Evolutionary conservation across 345 rosid species (phyloP).

Genomic region (Microthlaspi erraticum): DNA sequence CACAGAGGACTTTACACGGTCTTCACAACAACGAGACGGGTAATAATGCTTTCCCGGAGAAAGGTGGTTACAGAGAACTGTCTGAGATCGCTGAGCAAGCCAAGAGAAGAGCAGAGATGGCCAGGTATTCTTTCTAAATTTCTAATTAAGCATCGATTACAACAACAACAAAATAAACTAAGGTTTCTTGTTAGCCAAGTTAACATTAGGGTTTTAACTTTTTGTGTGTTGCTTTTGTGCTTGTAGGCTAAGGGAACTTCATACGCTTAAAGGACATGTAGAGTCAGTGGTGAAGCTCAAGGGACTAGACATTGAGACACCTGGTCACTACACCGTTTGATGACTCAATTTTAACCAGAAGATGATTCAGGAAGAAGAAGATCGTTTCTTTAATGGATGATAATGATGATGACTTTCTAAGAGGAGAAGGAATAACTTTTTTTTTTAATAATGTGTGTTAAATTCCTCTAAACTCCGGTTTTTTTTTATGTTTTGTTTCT

Average conservation of each 20-base stretch:
- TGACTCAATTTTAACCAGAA: not conserved
- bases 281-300: slow-evolving; percentile 90
- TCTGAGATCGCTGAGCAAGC: slow-evolving; percentile 92
- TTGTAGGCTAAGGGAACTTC: slow-evolving; percentile 77
- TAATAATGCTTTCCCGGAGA: slow-evolving; percentile 52
- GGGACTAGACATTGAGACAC: slow-evolving; percentile 79
- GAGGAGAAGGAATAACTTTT: slow-evolving; percentile 15
- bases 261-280: slow-evolving; percentile 84
- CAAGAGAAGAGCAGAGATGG: slow-evolving; percentile 84
- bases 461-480: slow-evolving; percentile 26
- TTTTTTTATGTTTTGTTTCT: not conserved
- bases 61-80: slow-evolving; percentile 69
- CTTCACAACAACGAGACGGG: slow-evolving; percentile 66
- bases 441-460: slow-evolving; percentile 1
- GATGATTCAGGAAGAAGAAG: slow-evolving; percentile 24
- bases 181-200: slow-evolving; percentile 1
- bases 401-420: slow-evolving; percentile 25
- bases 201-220: slow-evolving; percentile 25
- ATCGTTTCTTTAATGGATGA: slow-evolving; percentile 19
- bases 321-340: slow-evolving; percentile 83
- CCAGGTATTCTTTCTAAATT: slow-evolving; percentile 53
- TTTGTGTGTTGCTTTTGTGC: slow-evolving; percentile 8
- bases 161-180: not conserved
- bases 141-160: not conserved
- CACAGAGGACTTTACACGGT: slow-evolving; percentile 85